Conservation (phyloP, 768 basidiomycete genomes). For the Serpula lacrymans region DNA sequence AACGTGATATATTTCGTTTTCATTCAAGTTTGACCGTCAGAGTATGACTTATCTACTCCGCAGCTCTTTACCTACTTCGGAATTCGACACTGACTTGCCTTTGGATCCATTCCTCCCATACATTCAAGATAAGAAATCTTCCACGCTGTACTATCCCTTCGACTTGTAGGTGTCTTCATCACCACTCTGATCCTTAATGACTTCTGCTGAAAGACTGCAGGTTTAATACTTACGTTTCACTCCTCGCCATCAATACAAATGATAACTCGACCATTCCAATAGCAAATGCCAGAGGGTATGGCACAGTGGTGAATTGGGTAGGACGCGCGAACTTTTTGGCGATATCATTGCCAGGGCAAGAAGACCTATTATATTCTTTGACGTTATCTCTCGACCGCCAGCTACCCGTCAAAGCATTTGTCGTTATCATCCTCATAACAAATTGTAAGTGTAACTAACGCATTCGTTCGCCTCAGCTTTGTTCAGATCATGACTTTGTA, state of each 20-base stretch:
- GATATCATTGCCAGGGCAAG: neutral
- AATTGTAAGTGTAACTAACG: conserved; percentile 5
- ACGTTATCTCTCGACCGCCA: neutral
- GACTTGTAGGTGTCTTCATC: conserved; percentile 1
- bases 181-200: neutral
- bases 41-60: neutral
- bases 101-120: conserved; percentile 5
- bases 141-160: conserved; percentile 4
- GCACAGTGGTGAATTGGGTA: conserved; percentile 4
- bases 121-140: conserved; percentile 1
- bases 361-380: neutral
- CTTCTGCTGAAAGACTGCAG: neutral
- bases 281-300: conserved; percentile 1
- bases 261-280: conserved; percentile 6
- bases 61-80: conserved; percentile 1
- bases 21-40: neutral
- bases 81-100: conserved; percentile 2
- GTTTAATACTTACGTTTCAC: neutral
- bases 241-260: conserved; percentile 3
- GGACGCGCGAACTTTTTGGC: neutral
- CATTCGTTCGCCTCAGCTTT: neutral
- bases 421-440: conserved; percentile 1
- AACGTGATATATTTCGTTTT: neutral
- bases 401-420: conserved; percentile 2
- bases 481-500: neutral